Evolutionary conservation across 495 filamentous ascomycete genomes (phyloP).

Genomic region (Rhypophila decipiens): DNA sequence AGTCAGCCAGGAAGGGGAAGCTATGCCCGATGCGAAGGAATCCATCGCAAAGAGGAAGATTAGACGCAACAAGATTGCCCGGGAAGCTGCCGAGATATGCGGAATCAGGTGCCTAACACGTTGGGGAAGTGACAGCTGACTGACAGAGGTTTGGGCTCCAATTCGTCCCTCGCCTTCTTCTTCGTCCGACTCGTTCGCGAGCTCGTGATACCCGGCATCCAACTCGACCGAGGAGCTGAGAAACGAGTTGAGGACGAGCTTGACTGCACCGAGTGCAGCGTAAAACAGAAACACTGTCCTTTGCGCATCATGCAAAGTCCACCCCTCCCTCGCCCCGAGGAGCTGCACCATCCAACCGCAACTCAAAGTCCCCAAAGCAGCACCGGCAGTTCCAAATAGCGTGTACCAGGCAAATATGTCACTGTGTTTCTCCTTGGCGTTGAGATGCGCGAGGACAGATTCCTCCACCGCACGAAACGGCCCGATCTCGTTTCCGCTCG

Average conservation of each 20-base stretch:
- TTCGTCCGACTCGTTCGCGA: slow-evolving; percentile 18
- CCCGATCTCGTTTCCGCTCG: slow-evolving; percentile 73
- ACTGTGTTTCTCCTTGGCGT: slow-evolving; percentile 49
- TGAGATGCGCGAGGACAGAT: slow-evolving; percentile 65
- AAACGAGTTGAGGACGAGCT: slow-evolving; percentile 52
- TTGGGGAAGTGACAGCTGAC: not conserved
- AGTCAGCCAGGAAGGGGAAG: slow-evolving; percentile 51
- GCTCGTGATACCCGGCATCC: slow-evolving; percentile 8
- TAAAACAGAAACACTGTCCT: slow-evolving; percentile 66
- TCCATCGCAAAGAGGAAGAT: slow-evolving; percentile 9
- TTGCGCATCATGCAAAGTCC: slow-evolving; percentile 56
- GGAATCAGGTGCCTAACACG: slow-evolving; percentile 24
- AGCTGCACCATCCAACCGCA: slow-evolving; percentile 60
- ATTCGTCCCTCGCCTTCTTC: slow-evolving; percentile 11
- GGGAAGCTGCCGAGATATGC: slow-evolving; percentile 46
- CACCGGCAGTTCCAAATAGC: slow-evolving; percentile 61
- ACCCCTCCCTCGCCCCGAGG: slow-evolving; percentile 41
- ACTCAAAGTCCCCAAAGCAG: slow-evolving; percentile 56
- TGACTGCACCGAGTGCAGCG: slow-evolving; percentile 59
- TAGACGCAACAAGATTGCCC: slow-evolving; percentile 55
- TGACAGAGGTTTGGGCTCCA: not conserved
- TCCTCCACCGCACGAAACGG: slow-evolving; percentile 86
- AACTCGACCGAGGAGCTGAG: slow-evolving; percentile 58
- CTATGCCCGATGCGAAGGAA: slow-evolving; percentile 23
- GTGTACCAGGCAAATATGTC: slow-evolving; percentile 84